Conservation (phyloP, 306 rosid genomes). For the Malus asiatica region DNA sequence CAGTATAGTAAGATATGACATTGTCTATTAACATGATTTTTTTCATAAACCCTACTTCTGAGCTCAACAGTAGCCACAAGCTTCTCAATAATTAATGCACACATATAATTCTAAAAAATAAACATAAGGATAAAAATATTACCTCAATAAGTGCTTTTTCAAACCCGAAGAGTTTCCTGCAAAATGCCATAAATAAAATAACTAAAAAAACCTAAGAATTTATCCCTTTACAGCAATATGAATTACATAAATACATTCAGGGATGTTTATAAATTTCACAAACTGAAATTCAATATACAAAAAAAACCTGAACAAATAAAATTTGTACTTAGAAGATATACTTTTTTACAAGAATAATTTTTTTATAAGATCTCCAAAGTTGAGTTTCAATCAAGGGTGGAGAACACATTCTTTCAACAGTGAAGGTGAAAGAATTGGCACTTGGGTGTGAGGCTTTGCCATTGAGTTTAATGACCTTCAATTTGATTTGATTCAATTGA, state of each 20-base stretch:
- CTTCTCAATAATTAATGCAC: background rate
- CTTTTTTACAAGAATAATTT: too few relatives aligned
- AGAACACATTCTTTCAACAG: too few relatives aligned
- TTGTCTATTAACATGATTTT: background rate
- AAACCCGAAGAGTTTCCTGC: constrained; percentile 37
- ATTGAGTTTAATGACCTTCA: too few relatives aligned
- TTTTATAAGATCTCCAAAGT: too few relatives aligned
- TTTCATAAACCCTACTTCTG: background rate
- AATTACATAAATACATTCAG: background rate
- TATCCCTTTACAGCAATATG: background rate
- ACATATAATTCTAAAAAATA: background rate
- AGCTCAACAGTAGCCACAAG: background rate
- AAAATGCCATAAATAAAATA: constrained; percentile 1
- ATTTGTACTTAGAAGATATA: too few relatives aligned
- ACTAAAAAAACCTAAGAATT: background rate
- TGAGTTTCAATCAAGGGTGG: too few relatives aligned
- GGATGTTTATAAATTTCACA: background rate
- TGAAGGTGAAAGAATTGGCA: too few relatives aligned
- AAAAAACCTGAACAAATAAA: too few relatives aligned
- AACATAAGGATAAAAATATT: constrained; percentile 18
- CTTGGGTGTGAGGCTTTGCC: too few relatives aligned
- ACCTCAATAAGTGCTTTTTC: constrained; percentile 41
- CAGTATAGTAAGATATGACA: background rate
- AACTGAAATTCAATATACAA: background rate
- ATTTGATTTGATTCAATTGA: too few relatives aligned